These are phyloP conservation scores for Penicillium sclerotiorum DNA, from an alignment of 2,329 filamentous ascomycete species.

Conservation along the genomic window DNA sequence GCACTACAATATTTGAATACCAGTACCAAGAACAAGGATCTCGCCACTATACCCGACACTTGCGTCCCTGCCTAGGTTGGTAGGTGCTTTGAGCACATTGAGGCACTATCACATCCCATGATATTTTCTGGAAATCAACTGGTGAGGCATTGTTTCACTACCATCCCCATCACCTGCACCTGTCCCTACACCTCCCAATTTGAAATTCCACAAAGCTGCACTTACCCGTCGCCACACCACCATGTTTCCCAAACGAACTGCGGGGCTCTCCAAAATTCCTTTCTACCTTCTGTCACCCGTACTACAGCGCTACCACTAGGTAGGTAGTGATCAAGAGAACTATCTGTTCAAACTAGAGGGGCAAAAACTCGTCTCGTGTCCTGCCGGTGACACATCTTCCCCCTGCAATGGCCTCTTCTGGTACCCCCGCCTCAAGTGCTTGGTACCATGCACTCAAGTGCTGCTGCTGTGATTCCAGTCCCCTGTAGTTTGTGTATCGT, in stretches of 20 bases:
- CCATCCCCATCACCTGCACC: conserved; percentile 1
- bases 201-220: neutral
- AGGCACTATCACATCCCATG: neutral
- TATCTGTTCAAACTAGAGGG: conserved; percentile 1
- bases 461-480: too few species aligned
- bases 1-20: too few species aligned
- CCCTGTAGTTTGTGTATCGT: neutral
- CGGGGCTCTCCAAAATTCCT: neutral
- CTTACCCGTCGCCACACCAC: neutral
- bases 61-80: neutral
- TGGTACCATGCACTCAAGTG: too few species aligned
- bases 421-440: too few species aligned
- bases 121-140: neutral
- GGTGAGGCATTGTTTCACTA: neutral
- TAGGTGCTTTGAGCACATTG: neutral
- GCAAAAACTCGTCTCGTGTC: neutral
- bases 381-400: neutral
- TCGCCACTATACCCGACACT: neutral
- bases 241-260: neutral
- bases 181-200: neutral
- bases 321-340: neutral
- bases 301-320: neutral
- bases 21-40: too few species aligned
- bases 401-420: conserved; percentile 3
- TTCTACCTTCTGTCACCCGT: neutral